These are phyloP conservation scores for Lasiodiplodia sp. DNA, from an alignment of 2,329 filamentous ascomycete species.

Conservation along the genomic window DNA sequence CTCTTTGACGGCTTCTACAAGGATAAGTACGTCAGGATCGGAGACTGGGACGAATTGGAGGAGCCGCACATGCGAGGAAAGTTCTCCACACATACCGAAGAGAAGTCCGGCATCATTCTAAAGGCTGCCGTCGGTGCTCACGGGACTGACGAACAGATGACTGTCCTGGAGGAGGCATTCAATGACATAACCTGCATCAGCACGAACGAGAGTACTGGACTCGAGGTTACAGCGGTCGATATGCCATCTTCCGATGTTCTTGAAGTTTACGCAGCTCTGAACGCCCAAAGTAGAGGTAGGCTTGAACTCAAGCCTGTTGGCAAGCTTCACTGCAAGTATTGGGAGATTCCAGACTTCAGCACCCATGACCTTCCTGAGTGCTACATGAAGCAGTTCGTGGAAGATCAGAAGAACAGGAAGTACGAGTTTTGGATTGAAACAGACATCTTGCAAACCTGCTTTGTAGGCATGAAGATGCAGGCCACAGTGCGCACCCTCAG, in stretches of 20 bases:
- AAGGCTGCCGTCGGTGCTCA: constrained; percentile 58
- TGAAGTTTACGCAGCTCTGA: constrained; percentile 55
- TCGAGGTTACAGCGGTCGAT: constrained; percentile 57
- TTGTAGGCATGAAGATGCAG: constrained; percentile 62
- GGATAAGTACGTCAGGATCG: constrained; percentile 50
- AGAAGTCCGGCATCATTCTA: constrained; percentile 59
- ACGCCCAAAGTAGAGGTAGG: constrained; percentile 45
- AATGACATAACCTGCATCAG: constrained; percentile 33
- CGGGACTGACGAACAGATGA: constrained; percentile 50
- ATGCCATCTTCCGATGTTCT: constrained; percentile 54
- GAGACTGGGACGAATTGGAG: constrained; percentile 49
- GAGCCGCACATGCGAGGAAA: constrained; percentile 17
- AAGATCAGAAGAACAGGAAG: constrained; percentile 39
- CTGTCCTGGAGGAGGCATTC: neutral
- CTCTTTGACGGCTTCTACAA: constrained; percentile 68
- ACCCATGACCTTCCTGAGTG: constrained; percentile 48
- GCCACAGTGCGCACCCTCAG: constrained; percentile 33
- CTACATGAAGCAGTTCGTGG: constrained; percentile 44
- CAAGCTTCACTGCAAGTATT: constrained; percentile 60
- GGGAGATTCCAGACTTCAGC: constrained; percentile 52
- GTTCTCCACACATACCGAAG: constrained; percentile 39
- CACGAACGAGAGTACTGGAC: constrained; percentile 37
- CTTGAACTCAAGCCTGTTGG: constrained; percentile 60
- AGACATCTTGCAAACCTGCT: constrained; percentile 62
- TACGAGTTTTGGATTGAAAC: constrained; percentile 73